These are phyloP conservation scores for Penicillium canariense DNA, from an alignment of 495 filamentous ascomycete species.

Conservation along the genomic window DNA sequence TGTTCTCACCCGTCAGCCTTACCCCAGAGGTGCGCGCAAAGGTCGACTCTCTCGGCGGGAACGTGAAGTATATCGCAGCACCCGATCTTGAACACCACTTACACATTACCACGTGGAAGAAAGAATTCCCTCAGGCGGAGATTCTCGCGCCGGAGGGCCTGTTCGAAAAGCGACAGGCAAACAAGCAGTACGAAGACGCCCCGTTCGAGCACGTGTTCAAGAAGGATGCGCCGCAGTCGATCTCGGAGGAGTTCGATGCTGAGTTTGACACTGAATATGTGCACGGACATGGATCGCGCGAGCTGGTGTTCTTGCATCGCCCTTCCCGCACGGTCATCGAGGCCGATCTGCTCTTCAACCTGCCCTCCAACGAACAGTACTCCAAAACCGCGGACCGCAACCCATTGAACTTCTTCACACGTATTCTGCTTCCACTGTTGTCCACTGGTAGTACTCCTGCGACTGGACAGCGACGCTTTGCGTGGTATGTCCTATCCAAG, in stretches of 20 bases:
- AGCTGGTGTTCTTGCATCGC: slow-evolving; percentile 82
- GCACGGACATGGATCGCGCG: slow-evolving; percentile 74
- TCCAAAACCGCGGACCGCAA: slow-evolving; percentile 55
- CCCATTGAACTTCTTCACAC: slow-evolving; percentile 58
- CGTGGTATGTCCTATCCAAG: slow-evolving; percentile 72
- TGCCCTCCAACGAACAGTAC: slow-evolving; percentile 87
- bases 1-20: slow-evolving; percentile 87
- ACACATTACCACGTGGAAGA: slow-evolving; percentile 78
- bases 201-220: slow-evolving; percentile 69
- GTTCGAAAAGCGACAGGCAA: slow-evolving; percentile 73
- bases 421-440: slow-evolving; percentile 59
- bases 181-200: slow-evolving; percentile 62
- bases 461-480: slow-evolving; percentile 72
- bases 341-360: slow-evolving; percentile 89
- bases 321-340: slow-evolving; percentile 81
- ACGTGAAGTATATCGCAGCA: slow-evolving; percentile 80
- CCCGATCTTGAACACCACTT: slow-evolving; percentile 92
- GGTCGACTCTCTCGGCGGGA: slow-evolving; percentile 62
- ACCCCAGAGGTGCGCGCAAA: slow-evolving; percentile 72
- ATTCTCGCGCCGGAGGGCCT: slow-evolving; percentile 85
- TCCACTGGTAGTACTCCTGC: slow-evolving; percentile 55
- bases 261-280: slow-evolving; percentile 90
- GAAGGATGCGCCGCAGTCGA: slow-evolving; percentile 47
- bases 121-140: slow-evolving; percentile 71
- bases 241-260: slow-evolving; percentile 74